Conservation (phyloP, 148 eudicot species). For the Chenopodium suecicum region DNA sequence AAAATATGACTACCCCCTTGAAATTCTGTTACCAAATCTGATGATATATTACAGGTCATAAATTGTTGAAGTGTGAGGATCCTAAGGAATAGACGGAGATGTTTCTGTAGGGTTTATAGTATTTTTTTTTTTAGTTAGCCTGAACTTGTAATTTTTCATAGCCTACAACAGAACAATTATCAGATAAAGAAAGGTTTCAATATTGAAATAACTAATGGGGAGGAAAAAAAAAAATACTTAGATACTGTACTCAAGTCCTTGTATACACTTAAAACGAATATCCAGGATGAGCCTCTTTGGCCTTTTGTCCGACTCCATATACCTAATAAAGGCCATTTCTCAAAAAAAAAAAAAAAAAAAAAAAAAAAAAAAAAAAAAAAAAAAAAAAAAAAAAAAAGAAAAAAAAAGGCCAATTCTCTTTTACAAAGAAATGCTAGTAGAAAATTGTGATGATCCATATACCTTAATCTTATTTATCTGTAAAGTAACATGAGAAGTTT, state of each 20-base stretch:
- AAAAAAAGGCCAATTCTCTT: no score
- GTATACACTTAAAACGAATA: not conserved
- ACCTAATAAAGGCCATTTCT: no score
- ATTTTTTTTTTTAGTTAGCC: no score
- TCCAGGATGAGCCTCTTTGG: not conserved
- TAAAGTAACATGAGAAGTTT: not conserved
- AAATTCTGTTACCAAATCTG: not conserved
- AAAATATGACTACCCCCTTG: no score
- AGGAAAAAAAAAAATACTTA: not conserved
- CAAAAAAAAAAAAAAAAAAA: no score
- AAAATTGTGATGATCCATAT: no score
- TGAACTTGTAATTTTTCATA: not conserved
- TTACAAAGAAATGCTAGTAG: no score
- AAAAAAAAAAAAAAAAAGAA: no score
- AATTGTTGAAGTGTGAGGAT: no score
- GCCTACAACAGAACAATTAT: not conserved
- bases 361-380: no score
- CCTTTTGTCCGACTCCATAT: not conserved
- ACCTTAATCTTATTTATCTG: no score
- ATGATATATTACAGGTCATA: no score
- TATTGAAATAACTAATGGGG: not conserved
- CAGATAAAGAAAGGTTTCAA: not conserved
- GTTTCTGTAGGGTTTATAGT: not conserved
- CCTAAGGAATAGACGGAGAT: not conserved
- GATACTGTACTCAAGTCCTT: not conserved